Conservation (phyloP, 306 rosid genomes). For the Pyrus communis region DNA sequence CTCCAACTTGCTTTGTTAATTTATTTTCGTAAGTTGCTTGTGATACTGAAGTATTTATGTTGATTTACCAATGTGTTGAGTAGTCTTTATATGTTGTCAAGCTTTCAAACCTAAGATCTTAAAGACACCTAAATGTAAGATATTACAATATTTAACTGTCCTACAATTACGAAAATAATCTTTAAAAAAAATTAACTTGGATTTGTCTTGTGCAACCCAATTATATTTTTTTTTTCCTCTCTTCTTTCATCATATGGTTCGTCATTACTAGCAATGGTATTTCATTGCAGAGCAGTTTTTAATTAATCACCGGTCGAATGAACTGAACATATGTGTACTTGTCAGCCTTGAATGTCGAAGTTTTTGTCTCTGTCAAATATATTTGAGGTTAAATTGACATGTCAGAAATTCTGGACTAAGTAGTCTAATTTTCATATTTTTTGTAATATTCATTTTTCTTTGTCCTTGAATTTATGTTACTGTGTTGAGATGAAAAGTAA, state of each 20-base stretch:
- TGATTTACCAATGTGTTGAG: background rate
- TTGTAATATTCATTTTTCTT: background rate
- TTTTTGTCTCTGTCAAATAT: background rate
- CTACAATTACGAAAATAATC: background rate
- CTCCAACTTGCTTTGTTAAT: background rate
- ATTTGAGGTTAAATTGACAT: background rate
- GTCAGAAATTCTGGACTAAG: background rate
- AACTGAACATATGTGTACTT: background rate
- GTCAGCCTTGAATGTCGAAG: background rate
- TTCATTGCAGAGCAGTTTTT: background rate
- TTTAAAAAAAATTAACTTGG: background rate
- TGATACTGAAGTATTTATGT: background rate
- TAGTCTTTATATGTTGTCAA: background rate
- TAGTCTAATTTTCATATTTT: background rate
- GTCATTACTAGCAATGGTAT: background rate
- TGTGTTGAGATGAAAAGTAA: background rate
- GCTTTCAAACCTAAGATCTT: background rate
- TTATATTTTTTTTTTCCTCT: background rate
- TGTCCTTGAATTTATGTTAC: background rate
- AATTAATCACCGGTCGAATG: background rate
- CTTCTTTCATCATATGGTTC: background rate
- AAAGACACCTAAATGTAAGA: background rate
- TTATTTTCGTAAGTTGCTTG: constrained; percentile 8
- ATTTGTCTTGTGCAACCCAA: background rate
- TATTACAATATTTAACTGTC: background rate